These are phyloP conservation scores for Aspergillus sp. DNA, from an alignment of 2,329 filamentous ascomycete genomes.

Conservation along the genomic window DNA sequence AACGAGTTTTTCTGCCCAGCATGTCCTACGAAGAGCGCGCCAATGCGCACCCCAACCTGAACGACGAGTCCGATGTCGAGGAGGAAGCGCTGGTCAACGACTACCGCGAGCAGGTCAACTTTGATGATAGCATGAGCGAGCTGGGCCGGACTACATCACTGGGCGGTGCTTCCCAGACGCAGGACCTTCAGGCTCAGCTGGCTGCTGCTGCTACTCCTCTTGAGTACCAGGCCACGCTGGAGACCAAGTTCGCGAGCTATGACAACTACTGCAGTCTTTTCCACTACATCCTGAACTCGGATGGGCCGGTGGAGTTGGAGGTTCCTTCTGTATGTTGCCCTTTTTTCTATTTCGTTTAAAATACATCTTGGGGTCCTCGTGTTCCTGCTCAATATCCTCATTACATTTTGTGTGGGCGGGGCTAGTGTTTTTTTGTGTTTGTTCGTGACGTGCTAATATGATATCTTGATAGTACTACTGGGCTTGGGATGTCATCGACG, in stretches of 20 bases:
- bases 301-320: slow-evolving; percentile 96
- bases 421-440: slow-evolving; percentile 1
- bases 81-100: slow-evolving; percentile 95
- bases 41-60: slow-evolving; percentile 46
- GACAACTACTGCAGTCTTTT: slow-evolving; percentile 99
- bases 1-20: slow-evolving; percentile 24
- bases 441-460: slow-evolving; percentile 10
- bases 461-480: slow-evolving; percentile 76
- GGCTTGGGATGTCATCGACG: slow-evolving; percentile 99
- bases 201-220: slow-evolving; percentile 89
- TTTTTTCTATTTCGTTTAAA: neutral
- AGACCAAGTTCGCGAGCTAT: slow-evolving; percentile 98
- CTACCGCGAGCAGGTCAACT: slow-evolving; percentile 94
- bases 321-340: slow-evolving; percentile 77
- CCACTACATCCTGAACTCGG: slow-evolving; percentile 98
- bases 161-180: slow-evolving; percentile 70
- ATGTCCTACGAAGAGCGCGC: slow-evolving; percentile 49
- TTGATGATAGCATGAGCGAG: slow-evolving; percentile 81
- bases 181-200: slow-evolving; percentile 91
- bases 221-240: slow-evolving; percentile 92
- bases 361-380: neutral
- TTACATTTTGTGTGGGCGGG: slow-evolving; percentile 10
- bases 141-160: slow-evolving; percentile 72
- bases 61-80: slow-evolving; percentile 89
- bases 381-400: neutral